These are phyloP conservation scores for Diaporthe ilicicola DNA, from an alignment of 2,329 filamentous ascomycete species.

Conservation along the genomic window DNA sequence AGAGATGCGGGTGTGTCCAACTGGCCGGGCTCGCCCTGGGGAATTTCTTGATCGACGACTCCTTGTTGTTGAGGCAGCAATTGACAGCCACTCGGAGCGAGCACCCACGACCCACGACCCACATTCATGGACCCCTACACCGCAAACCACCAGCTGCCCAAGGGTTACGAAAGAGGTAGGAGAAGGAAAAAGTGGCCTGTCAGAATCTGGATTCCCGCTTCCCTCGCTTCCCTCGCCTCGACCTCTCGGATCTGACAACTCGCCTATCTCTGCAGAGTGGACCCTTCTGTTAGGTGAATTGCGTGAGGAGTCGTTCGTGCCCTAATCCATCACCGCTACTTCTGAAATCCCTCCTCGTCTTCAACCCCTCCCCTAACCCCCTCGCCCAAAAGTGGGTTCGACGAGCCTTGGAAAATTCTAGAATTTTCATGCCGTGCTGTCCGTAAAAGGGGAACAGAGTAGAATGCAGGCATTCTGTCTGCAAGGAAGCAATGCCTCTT, in stretches of 20 bases:
- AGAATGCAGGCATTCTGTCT: conserved; percentile 5
- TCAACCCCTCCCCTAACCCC: neutral
- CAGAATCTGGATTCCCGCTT: conserved; percentile 8
- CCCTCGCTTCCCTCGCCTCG: conserved; percentile 23
- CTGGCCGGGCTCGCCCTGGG: conserved; percentile 23
- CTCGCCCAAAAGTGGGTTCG: conserved; percentile 19
- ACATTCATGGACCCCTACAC: conserved; percentile 18
- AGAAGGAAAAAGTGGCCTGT: neutral
- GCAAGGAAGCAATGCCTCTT: conserved; percentile 16
- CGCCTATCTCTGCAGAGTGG: conserved; percentile 15
- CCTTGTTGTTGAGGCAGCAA: neutral
- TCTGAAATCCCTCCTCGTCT: neutral
- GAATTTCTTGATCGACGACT: neutral
- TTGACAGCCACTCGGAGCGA: conserved; percentile 20
- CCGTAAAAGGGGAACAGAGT: conserved; percentile 16
- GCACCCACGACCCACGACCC: conserved; percentile 5
- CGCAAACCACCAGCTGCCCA: conserved; percentile 10
- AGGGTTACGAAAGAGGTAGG: neutral
- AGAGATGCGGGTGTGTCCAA: conserved; percentile 22
- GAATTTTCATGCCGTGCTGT: conserved; percentile 25
- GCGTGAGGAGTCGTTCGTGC: neutral
- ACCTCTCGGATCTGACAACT: conserved; percentile 24
- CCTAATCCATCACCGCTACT: conserved; percentile 17
- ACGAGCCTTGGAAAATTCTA: conserved; percentile 18
- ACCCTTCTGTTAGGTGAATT: neutral